Percentiles rank a stretch among this genome's conserved stretches.
Evolutionary conservation across 371 early-diverging fungal species (phyloP).

Genomic region (Apophysomyces elegans): DNA sequence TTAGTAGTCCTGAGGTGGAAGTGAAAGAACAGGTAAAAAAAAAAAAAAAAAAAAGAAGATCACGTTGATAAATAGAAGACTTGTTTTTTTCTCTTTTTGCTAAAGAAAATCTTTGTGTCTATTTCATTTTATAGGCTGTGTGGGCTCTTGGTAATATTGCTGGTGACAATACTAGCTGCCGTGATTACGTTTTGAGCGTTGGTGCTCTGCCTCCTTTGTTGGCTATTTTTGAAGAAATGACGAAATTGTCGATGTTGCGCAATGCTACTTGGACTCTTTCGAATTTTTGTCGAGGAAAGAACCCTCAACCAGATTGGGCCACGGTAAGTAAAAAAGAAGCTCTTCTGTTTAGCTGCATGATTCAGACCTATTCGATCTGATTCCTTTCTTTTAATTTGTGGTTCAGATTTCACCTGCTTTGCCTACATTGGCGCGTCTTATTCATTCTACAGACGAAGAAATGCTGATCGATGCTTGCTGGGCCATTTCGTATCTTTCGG

Average conservation of each 20-base stretch:
- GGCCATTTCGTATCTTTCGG: conserved; percentile 99
- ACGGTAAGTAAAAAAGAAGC: conserved; percentile 46
- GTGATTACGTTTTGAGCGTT: conserved; percentile 90
- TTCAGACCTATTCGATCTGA: too few relatives aligned
- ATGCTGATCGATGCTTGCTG: conserved; percentile 98
- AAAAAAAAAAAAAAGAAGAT: conserved; percentile 4
- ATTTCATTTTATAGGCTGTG: conserved; percentile 72
- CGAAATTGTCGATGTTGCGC: conserved; percentile 92
- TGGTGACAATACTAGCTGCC: conserved; percentile 95
- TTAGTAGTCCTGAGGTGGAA: conserved; percentile 83
- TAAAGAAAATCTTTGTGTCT: neutral
- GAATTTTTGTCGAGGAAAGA: conserved; percentile 99
- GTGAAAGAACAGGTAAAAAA: conserved; percentile 93
- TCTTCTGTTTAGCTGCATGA: too few relatives aligned
- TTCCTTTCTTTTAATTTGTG: neutral
- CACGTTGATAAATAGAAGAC: neutral
- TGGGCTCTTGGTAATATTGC: conserved; percentile 99
- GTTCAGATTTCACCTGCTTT: conserved; percentile 84
- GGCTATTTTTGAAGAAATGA: conserved; percentile 80
- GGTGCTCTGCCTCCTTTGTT: conserved; percentile 90
- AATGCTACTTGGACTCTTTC: conserved; percentile 99
- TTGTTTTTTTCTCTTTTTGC: neutral
- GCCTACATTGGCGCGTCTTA: conserved; percentile 84
- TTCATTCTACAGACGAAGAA: conserved; percentile 92
- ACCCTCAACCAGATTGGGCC: conserved; percentile 93